Evolutionary conservation across 805 yeast genomes (phyloP), one percentile per base, ranked within the genome.

Genomic region (Candida adriatica): DNA sequence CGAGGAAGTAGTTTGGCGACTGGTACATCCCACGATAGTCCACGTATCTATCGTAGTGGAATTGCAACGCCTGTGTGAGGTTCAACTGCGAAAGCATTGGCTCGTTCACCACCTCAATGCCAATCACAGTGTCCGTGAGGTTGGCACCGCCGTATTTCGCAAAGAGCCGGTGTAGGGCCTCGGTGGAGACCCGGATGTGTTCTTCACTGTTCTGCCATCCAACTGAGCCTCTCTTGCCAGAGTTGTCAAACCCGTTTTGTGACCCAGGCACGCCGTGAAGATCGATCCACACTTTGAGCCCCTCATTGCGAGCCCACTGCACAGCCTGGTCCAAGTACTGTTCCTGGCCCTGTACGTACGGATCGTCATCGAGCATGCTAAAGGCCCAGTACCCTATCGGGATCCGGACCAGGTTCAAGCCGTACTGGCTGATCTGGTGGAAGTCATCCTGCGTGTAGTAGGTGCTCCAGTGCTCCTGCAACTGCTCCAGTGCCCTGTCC

Each of bases 361-460:
- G 84, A 53, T 79, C 86, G 19, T 50, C 54, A 9, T 58, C 55
- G 33, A 57, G 53, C 28, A 38, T 36, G 2, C 31, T 19, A 25
- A 56, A 78, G 1, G 88, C 84, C 92, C 94, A 83, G 53, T 82
- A 82, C 3, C 90, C 90, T 30, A 81, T 69, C 1, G 92, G 92
- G 22, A 83, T 67, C 29, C 92, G 59, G n/a, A 81, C 85, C 49
- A 78, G 61, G 46, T 80, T 78, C 40, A 79, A 67, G 0, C 85
- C 86, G 43, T 59, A 61, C 4, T 46, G 46, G 31, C 61, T 62
- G 18, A 78, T 77, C 24, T 62, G 58, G 17, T 53, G 45, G 40
- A 79, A 73, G 52, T 79, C 86, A 4, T 60, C 49, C 44, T 77
- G 83, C 6, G 66, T 70, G 38, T 73, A 70, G 66, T 73, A 78